Conservation (phyloP, 2,329 filamentous ascomycete species). For the Capronia epimyces region DNA sequence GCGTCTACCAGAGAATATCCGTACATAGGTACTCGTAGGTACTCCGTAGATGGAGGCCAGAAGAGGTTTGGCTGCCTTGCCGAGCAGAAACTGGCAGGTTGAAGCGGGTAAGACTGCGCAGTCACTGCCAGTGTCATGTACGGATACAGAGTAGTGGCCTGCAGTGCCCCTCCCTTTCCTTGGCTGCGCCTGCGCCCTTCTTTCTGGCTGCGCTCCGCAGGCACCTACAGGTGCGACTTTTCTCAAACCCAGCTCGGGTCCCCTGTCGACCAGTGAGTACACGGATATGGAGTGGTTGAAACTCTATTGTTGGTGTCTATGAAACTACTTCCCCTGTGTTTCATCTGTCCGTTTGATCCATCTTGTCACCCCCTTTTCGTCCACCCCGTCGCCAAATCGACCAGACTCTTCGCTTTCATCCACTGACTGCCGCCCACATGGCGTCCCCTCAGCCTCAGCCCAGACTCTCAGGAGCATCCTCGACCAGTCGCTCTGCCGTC, state of each 20-base stretch:
- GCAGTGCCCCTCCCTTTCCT: too few relatives aligned
- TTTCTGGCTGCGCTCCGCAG: too few relatives aligned
- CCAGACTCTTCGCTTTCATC: not conserved
- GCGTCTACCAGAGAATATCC: too few relatives aligned
- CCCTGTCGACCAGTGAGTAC: not conserved
- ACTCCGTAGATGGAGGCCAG: too few relatives aligned
- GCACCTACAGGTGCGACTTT: too few relatives aligned
- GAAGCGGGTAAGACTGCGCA: too few relatives aligned
- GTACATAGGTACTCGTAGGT: too few relatives aligned
- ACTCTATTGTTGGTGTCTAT: constrained; percentile 9
- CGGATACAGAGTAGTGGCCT: too few relatives aligned
- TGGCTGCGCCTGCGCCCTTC: not conserved
- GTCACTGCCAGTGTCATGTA: too few relatives aligned
- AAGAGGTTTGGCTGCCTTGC: too few relatives aligned
- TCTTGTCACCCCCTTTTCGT: constrained; percentile 8
- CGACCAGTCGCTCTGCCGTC: constrained; percentile 19
- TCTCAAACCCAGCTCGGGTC: not conserved
- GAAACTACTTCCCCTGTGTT: constrained; percentile 17
- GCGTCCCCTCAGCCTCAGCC: constrained; percentile 11
- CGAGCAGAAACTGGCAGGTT: too few relatives aligned
- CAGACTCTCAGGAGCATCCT: constrained; percentile 10
- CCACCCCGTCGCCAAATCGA: constrained; percentile 9
- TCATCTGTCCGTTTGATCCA: constrained; percentile 5
- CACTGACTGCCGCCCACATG: constrained; percentile 5
- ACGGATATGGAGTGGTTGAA: not conserved